Base-by-base conservation (phyloP, 225 moss, liverwort and hornwort genomes). In the Pseudoscleropodium purum region DNA sequence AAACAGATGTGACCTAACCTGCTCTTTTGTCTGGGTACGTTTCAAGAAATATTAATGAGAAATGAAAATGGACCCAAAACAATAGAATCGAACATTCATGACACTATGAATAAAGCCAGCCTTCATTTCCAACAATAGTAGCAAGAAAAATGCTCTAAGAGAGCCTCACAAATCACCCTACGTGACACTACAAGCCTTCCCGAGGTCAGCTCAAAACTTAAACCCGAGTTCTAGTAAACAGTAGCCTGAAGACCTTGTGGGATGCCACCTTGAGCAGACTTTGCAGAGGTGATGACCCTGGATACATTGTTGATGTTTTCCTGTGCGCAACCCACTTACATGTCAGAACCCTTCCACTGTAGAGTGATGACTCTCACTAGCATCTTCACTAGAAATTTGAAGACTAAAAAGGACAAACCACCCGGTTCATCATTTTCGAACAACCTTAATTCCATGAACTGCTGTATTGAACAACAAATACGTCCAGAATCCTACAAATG, bases 221-320 rank as follows among this genome's bases (percentile, higher is more conserved):
- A 79, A n/a, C 27, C 7, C 27, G 18, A 27, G 27, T 57, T 79
- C 79, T 79, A 59, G 59, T 79, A 39, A 79, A 79, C 79, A 1
- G 79, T 68, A 88, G 85, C 73, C 79, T 89, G 45, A 19, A 85
- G 85, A 60, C 93, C 92, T 94, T 94, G 95, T 37, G 95, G 94
- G 67, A 95, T 91, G 70, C 90, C 91, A 15, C 88, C 90, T 88
- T 94, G 94, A 18, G 92, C 86, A 34, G 91, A 89, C 91, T 94
- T 96, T 9, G 95, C 94, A 90, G 91, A 90, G 79, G 69, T 68
- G 47, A 96, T 90, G 51, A 95, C 95, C 75, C 95, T 93, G 68
- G 94, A 95, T 54, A 96, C 95, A 83, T 91, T 96, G 90, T 85
- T 95, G 84, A 96, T 94, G 47, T 95, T 97, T 70, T 96, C 97